Conservation (phyloP, 768 basidiomycete species). For the Nidularia pulvinata region DNA sequence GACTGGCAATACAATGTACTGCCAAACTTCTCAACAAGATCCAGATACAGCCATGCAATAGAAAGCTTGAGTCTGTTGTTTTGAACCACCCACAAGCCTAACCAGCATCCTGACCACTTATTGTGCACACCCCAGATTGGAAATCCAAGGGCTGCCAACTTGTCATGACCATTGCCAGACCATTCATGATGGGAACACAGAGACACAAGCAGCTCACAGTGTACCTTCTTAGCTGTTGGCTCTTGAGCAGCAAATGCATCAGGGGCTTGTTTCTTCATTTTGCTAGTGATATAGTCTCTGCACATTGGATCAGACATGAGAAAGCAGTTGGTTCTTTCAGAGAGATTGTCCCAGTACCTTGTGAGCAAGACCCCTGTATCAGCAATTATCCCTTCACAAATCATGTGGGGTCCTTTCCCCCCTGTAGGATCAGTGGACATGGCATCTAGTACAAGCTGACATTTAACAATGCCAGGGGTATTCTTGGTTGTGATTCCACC, state of each 20-base stretch:
- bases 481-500: constrained; percentile 23
- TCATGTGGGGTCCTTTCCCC: constrained; percentile 17
- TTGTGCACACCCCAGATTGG: constrained; percentile 23
- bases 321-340: too few species aligned
- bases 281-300: constrained; percentile 11
- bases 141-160: constrained; percentile 25
- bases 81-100: constrained; percentile 25
- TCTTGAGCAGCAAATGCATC: constrained; percentile 6
- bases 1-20: constrained; percentile 16
- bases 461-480: constrained; percentile 21
- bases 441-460: constrained; percentile 28
- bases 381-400: constrained; percentile 23
- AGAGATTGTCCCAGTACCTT: too few species aligned
- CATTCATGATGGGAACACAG: constrained; percentile 27
- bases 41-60: constrained; percentile 23
- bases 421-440: constrained; percentile 27
- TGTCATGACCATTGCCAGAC: constrained; percentile 31
- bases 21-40: constrained; percentile 14
- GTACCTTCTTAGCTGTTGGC: constrained; percentile 5
- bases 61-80: constrained; percentile 18
- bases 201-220: not conserved
- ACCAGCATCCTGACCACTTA: constrained; percentile 20
- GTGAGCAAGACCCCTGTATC: constrained; percentile 29
- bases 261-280: constrained; percentile 10
- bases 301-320: too few species aligned